Percentiles rank a stretch among this genome's conserved stretches.
Conservation (phyloP, 306 rosid species). For the Glycine soja region DNA sequence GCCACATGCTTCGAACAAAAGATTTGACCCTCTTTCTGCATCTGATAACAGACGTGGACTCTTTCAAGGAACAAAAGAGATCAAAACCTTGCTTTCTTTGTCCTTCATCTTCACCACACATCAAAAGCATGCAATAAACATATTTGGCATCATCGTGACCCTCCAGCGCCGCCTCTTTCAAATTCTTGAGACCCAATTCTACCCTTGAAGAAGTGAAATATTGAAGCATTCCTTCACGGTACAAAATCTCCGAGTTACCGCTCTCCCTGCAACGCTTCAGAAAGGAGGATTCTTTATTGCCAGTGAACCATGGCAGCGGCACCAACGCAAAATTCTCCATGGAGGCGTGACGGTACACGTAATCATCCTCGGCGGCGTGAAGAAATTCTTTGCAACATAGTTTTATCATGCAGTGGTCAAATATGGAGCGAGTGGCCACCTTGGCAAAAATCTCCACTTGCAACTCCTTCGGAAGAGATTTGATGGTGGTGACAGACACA, state of each 20-base stretch:
- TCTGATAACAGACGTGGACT: background rate
- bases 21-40: conserved; percentile 46
- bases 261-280: conserved; percentile 43
- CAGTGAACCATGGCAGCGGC: conserved; percentile 51
- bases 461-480: conserved; percentile 51
- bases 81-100: conserved; percentile 43
- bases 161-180: conserved; percentile 45
- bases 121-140: conserved; percentile 50
- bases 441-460: conserved; percentile 40
- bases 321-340: conserved; percentile 33
- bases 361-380: conserved; percentile 31
- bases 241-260: conserved; percentile 50
- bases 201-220: conserved; percentile 25
- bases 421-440: conserved; percentile 49
- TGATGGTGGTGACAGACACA: background rate
- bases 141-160: conserved; percentile 55
- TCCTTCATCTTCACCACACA: background rate
- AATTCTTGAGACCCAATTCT: conserved; percentile 36
- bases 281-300: background rate
- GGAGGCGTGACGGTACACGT: conserved; percentile 46
- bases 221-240: conserved; percentile 53
- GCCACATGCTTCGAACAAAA: conserved; percentile 50
- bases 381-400: conserved; percentile 48
- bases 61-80: conserved; percentile 32
- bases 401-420: conserved; percentile 44